phyloP scores from a whole-genome alignment of 495 filamentous ascomycete species.

The Trichoderma erinaceum region DNA sequence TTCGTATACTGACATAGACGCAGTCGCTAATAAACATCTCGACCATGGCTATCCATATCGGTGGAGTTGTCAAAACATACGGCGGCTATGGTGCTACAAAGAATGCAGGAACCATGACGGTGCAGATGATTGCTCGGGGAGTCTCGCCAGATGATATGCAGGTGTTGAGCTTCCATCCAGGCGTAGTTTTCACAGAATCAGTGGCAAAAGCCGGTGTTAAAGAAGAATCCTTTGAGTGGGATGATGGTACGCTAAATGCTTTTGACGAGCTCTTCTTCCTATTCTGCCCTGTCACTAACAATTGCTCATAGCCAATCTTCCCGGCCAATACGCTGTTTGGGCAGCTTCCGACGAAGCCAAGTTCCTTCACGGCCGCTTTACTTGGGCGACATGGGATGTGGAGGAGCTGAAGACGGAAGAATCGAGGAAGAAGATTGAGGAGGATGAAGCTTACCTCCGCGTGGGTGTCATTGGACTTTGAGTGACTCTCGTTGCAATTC shows the following conservation, averaged over 20 bases:
- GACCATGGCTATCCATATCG: constrained; percentile 26
- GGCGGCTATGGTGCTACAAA: constrained; percentile 35
- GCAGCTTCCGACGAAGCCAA: constrained; percentile 39
- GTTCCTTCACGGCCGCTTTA: constrained; percentile 47
- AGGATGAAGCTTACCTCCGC: constrained; percentile 27
- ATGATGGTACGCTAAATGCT: constrained; percentile 29
- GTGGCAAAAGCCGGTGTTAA: constrained; percentile 20
- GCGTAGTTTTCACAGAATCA: constrained; percentile 30
- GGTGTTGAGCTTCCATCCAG: constrained; percentile 41
- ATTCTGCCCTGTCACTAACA: background rate
- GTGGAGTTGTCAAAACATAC: background rate
- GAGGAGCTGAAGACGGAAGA: constrained; percentile 39
- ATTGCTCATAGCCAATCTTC: constrained; percentile 30
- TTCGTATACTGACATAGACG: background rate
- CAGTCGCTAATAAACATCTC: constrained; percentile 36
- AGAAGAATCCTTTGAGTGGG: constrained; percentile 24
- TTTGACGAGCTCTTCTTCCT: background rate
- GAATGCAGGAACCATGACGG: constrained; percentile 30
- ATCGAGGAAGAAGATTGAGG: constrained; percentile 30
- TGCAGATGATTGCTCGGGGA: constrained; percentile 35
- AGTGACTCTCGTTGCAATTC: too few relatives aligned
- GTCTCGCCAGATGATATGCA: constrained; percentile 29
- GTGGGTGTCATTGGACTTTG: constrained; percentile 24
- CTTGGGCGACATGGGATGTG: constrained; percentile 49
- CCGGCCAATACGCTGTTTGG: constrained; percentile 47